These are phyloP conservation scores for Schoenoplectus tabernaemontani DNA, from an alignment of 202 grass and related monocot species.

Conservation along the genomic window DNA sequence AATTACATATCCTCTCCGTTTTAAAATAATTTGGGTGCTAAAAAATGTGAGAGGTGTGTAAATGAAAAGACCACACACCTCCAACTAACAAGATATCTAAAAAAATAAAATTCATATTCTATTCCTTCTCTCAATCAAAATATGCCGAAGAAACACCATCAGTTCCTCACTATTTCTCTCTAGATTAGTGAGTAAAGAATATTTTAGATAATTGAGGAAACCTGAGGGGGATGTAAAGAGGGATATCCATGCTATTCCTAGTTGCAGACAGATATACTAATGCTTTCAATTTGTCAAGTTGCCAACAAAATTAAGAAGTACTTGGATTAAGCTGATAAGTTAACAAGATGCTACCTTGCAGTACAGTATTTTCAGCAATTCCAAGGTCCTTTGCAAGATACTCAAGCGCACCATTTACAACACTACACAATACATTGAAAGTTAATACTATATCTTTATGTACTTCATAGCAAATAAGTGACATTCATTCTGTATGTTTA, in stretches of 20 bases:
- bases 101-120: background rate
- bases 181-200: background rate
- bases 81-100: background rate
- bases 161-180: background rate
- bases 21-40: too few relatives aligned
- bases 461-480: constrained; percentile 11
- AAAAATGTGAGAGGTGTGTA: too few relatives aligned
- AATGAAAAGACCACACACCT: background rate
- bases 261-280: background rate
- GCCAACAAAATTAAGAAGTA: constrained; percentile 12
- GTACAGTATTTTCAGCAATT: constrained; percentile 74
- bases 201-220: background rate
- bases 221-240: background rate
- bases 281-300: background rate
- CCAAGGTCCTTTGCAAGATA: constrained; percentile 82
- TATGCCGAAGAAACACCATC: background rate
- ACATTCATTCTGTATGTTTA: background rate
- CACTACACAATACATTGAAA: constrained; percentile 39
- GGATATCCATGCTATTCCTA: background rate
- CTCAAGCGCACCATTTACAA: constrained; percentile 90
- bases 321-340: background rate
- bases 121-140: background rate
- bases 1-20: background rate
- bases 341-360: constrained; percentile 53
- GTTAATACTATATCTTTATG: constrained; percentile 10